phyloP scores from a whole-genome alignment of 306 rosid genomes.

The Potentilla sterilis region DNA sequence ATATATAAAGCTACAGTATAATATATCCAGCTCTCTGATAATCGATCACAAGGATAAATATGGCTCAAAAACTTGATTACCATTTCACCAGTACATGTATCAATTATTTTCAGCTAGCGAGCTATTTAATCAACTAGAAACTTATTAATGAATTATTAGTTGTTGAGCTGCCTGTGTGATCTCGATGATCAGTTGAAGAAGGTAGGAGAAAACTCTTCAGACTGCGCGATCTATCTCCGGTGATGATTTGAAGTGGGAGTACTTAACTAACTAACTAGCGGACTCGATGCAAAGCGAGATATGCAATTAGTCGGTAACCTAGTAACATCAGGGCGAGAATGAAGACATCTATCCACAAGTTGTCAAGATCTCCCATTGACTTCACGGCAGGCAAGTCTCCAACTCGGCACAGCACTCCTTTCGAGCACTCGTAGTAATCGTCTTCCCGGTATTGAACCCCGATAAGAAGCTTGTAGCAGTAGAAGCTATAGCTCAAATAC shows the following conservation, averaged over 20 bases:
- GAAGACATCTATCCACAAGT: constrained; percentile 77
- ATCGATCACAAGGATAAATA: constrained; percentile 6
- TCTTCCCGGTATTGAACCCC: constrained; percentile 80
- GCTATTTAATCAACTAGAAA: neutral
- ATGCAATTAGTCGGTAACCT: constrained; percentile 82
- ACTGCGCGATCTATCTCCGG: constrained; percentile 10
- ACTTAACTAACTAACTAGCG: constrained; percentile 33
- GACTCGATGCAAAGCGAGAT: constrained; percentile 76
- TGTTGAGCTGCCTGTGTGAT: neutral
- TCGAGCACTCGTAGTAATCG: constrained; percentile 76
- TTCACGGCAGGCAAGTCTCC: constrained; percentile 68
- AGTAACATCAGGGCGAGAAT: constrained; percentile 85
- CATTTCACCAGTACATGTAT: neutral
- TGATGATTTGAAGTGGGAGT: neutral
- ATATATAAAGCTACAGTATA: neutral
- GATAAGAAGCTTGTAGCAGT: constrained; percentile 88
- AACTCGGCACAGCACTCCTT: constrained; percentile 62
- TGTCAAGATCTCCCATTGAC: constrained; percentile 70
- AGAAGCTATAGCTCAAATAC: constrained; percentile 92
- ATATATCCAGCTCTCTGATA: neutral
- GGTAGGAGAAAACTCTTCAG: constrained; percentile 42
- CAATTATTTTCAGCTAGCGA: neutral
- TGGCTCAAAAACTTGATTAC: neutral
- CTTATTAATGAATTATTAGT: constrained; percentile 29
- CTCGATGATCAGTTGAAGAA: constrained; percentile 43